Base-by-base conservation (phyloP, 2,329 filamentous ascomycete genomes). In the Ophiocordyceps sinensis region DNA sequence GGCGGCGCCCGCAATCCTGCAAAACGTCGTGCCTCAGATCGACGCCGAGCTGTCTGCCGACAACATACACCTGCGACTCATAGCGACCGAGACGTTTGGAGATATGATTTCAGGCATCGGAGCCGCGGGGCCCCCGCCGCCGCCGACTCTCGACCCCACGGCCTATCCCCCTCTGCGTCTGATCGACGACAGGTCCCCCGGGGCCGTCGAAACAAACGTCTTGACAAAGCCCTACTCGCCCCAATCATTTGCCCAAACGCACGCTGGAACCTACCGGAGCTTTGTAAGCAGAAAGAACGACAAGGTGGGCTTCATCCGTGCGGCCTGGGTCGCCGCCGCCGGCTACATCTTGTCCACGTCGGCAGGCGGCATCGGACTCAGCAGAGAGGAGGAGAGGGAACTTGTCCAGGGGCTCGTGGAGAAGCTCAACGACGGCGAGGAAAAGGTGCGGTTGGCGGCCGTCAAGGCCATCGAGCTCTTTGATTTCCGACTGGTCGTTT, bases 91-190 rank as follows among this genome's bases (percentile, higher is more conserved):
- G 60, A 94, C 91, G 0, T 76, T 98, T 32, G 91, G 93, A 41
- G 89, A 96, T 55, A 88, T 98, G 70, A 82, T 93, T 23, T 82
- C 89, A 34, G 89, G 89, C 6, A 93, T 96, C 56, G 89, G 89
- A 39, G 85, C 89, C 45, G 86, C 88, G 45, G 89, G 89, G 0
- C 84, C 85, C 42, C 86, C 88, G 14, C 75, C 82, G 13, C 64
- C 77, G 7, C 75, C 82, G 10, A 61, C 67, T 2, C 71, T 94
- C 54, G 86, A 95, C 53, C 85, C 89, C 12, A 75, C 82, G 19
- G 80, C 82, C 28, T 95, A 93, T 53, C 89, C 89, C n/a, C 81
- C 82, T 4, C 66, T 82, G 38, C 81, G 73, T 45, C 58, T 85
- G 30, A 62, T 71, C 19, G 75, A 79, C 41, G 77, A 81, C 17